phyloP scores from a whole-genome alignment of 1,284 basidiomycete species.

The Ustilago cynodontis region DNA sequence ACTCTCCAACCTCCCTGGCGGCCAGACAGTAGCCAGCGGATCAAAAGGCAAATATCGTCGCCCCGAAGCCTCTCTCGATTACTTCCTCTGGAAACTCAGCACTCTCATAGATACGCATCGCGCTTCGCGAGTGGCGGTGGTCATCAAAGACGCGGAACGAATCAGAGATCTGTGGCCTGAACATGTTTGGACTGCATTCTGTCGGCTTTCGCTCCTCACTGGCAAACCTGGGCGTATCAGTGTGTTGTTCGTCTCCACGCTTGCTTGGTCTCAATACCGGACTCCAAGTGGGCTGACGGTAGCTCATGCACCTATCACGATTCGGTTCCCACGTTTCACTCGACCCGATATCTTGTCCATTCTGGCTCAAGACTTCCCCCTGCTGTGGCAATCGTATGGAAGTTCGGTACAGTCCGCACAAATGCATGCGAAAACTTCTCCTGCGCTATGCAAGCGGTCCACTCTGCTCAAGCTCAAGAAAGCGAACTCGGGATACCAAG shows the following conservation, averaged over 20 bases:
- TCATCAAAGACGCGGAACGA: constrained; percentile 59
- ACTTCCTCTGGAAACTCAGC: constrained; percentile 35
- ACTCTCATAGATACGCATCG: constrained; percentile 14
- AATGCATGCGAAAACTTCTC: constrained; percentile 34
- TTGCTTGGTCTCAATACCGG: constrained; percentile 57
- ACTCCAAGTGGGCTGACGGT: constrained; percentile 50
- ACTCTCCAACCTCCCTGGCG: not conserved
- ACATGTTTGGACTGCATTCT: constrained; percentile 57
- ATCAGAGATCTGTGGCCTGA: constrained; percentile 66
- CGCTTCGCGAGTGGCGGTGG: constrained; percentile 38
- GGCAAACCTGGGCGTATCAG: constrained; percentile 45
- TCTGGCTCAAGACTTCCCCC: constrained; percentile 44
- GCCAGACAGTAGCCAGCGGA: constrained; percentile 8
- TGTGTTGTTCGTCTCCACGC: constrained; percentile 49
- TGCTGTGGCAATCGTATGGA: constrained; percentile 32
- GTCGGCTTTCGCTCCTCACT: constrained; percentile 41
- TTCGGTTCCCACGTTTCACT: constrained; percentile 50
- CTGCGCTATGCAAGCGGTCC: constrained; percentile 22
- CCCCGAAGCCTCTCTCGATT: constrained; percentile 45
- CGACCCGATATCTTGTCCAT: constrained; percentile 47
- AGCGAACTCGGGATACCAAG: constrained; percentile 15
- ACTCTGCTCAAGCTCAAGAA: constrained; percentile 21
- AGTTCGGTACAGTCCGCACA: constrained; percentile 36
- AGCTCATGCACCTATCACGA: constrained; percentile 48
- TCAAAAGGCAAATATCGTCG: constrained; percentile 29